Percentiles rank a stretch among this genome's conserved stretches.
Evolutionary conservation across 192 early-diverging fungal species (phyloP).

Genomic region (Dispira parvispora): DNA sequence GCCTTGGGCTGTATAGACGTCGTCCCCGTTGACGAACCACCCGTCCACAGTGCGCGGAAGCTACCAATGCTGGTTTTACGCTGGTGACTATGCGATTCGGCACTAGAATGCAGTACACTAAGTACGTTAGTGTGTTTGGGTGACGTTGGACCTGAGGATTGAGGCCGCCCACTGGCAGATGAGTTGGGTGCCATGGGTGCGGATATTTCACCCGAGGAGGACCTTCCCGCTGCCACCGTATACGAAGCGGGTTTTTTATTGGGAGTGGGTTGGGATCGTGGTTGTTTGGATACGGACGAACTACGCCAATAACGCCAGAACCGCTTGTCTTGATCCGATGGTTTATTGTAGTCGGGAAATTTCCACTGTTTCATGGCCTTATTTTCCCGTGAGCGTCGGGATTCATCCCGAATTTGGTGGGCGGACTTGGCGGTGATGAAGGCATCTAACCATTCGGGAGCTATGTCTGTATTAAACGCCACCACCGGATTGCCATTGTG

Average conservation of each 20-base stretch:
- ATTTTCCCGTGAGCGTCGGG: background rate
- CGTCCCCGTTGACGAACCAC: background rate
- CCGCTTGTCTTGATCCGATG: background rate
- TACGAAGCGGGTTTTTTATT: too few species aligned
- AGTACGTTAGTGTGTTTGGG: background rate
- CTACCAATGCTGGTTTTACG: slow-evolving; percentile 1
- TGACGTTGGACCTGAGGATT: background rate
- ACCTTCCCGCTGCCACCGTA: too few species aligned
- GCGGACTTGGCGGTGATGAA: slow-evolving; percentile 6
- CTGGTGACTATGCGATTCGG: background rate
- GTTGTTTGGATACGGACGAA: slow-evolving; percentile 6
- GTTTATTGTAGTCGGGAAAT: background rate
- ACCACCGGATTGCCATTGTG: background rate
- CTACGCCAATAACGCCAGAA: slow-evolving; percentile 10
- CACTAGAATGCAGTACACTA: background rate
- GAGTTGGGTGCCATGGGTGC: too few species aligned
- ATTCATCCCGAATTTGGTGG: slow-evolving; percentile 6
- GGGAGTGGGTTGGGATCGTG: background rate
- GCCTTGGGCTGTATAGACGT: background rate
- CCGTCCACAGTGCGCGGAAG: slow-evolving; percentile 2
- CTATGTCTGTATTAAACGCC: background rate
- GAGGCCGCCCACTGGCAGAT: too few species aligned
- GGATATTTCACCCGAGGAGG: too few species aligned
- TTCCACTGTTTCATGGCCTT: slow-evolving; percentile 4
- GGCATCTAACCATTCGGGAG: background rate